phyloP scores from a whole-genome alignment of 139 green algal genomes.

The Chlorella sp. region DNA sequence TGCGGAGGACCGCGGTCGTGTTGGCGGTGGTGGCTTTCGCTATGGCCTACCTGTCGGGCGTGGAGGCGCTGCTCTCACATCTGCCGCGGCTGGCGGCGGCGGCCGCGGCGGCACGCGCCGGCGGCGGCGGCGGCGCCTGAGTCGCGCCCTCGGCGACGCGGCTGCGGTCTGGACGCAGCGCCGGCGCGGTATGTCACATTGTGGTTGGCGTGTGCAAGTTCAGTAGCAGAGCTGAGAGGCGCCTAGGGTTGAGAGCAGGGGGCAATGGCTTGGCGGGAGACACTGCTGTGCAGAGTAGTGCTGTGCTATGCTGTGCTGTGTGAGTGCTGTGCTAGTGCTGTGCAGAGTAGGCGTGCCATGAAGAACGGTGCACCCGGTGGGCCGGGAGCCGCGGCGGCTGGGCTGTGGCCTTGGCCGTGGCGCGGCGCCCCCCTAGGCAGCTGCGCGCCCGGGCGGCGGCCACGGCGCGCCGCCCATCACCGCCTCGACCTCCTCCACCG shows the following conservation, averaged over 20 bases:
- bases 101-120: too few relatives aligned
- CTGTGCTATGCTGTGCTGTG: not conserved
- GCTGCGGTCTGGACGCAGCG: not conserved
- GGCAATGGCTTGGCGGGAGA: not conserved
- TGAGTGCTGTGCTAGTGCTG: not conserved
- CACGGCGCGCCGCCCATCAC: conserved; percentile 84
- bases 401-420: too few relatives aligned
- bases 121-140: not conserved
- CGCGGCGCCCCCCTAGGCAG: not conserved
- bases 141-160: not conserved
- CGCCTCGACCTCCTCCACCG: conserved; percentile 77
- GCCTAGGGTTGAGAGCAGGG: too few relatives aligned
- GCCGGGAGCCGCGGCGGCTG: too few relatives aligned
- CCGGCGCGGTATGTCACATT: not conserved
- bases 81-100: too few relatives aligned
- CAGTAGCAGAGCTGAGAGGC: too few relatives aligned
- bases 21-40: not conserved
- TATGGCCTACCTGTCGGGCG: not conserved
- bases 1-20: not conserved
- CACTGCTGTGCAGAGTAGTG: not conserved
- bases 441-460: conserved; percentile 18
- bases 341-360: too few relatives aligned
- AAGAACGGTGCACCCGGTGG: too few relatives aligned
- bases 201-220: not conserved
- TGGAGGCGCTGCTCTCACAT: not conserved